Evolutionary conservation across 495 filamentous ascomycete species (phyloP).

Genomic region (Apiosordaria backusii): DNA sequence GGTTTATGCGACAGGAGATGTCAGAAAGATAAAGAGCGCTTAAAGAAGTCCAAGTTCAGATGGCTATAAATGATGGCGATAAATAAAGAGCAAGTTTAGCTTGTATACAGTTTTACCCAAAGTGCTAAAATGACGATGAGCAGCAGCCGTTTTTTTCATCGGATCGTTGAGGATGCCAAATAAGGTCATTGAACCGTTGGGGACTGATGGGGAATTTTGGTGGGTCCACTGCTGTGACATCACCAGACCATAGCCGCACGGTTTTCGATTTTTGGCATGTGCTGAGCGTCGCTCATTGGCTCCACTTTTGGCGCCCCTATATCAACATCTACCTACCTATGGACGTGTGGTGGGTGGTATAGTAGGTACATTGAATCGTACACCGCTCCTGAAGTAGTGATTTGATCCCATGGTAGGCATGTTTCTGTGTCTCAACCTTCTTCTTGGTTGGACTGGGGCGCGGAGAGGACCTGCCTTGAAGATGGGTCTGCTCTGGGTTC

Average conservation of each 20-base stretch:
- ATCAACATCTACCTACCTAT: not conserved
- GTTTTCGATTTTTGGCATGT: not conserved
- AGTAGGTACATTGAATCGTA: not conserved
- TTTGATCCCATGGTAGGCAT: not conserved
- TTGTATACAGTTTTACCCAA: not conserved
- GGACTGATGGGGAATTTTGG: constrained; percentile 6
- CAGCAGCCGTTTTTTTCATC: constrained; percentile 4
- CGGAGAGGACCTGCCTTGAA: not conserved
- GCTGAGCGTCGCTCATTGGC: not conserved
- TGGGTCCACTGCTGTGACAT: constrained; percentile 20
- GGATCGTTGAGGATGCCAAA: not conserved
- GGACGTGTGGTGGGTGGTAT: not conserved
- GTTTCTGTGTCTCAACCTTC: not conserved
- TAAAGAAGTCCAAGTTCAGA: not conserved
- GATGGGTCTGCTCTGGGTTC: not conserved
- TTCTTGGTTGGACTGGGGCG: not conserved
- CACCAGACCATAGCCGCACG: constrained; percentile 11
- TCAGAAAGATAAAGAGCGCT: not conserved
- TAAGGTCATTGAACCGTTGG: not conserved
- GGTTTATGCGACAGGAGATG: not conserved
- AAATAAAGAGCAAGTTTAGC: not conserved
- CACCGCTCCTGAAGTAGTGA: not conserved
- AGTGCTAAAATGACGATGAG: constrained; percentile 1
- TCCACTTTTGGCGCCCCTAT: not conserved
- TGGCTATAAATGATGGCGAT: no score